phyloP scores from a whole-genome alignment of 352 stramenopile species.

The Phytophthora macrochlamydospora region DNA sequence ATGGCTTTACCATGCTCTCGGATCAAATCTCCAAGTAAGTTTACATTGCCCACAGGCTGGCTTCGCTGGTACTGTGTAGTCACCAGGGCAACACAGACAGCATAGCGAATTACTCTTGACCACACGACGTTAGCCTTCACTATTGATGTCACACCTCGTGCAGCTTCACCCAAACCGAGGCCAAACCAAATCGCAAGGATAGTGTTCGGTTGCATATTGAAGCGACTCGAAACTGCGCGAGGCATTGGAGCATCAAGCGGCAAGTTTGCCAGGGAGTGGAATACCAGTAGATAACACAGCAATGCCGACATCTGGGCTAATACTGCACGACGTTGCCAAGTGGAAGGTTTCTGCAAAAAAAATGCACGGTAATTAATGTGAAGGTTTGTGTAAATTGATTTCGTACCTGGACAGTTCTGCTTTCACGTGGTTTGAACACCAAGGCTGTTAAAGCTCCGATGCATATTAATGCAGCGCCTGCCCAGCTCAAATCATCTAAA shows the following conservation, averaged over 20 bases:
- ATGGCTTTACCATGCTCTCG: slow-evolving; percentile 43
- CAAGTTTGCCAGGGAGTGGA: slow-evolving; percentile 93
- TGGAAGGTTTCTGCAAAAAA: neutral
- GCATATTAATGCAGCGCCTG: slow-evolving; percentile 18
- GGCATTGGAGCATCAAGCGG: slow-evolving; percentile 86
- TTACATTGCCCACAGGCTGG: neutral
- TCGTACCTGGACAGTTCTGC: slow-evolving; percentile 15
- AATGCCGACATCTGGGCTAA: slow-evolving; percentile 55
- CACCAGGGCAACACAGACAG: slow-evolving; percentile 21
- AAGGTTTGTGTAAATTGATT: neutral
- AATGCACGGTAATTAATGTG: neutral
- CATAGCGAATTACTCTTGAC: slow-evolving; percentile 14
- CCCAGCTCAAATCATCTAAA: slow-evolving; percentile 33
- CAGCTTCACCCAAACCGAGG: slow-evolving; percentile 49
- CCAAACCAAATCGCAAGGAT: slow-evolving; percentile 84
- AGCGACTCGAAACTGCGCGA: slow-evolving; percentile 89
- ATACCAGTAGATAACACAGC: slow-evolving; percentile 87
- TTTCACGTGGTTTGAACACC: neutral
- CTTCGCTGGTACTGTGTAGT: slow-evolving; percentile 22
- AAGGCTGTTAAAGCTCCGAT: slow-evolving; percentile 25
- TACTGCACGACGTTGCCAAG: slow-evolving; percentile 9
- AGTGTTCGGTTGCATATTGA: slow-evolving; percentile 92
- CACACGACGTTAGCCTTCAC: slow-evolving; percentile 1
- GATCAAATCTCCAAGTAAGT: slow-evolving; percentile 35
- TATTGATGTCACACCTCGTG: slow-evolving; percentile 7